Conservation (phyloP, 106 monocot species). For the Apostasia shenzhenica region DNA sequence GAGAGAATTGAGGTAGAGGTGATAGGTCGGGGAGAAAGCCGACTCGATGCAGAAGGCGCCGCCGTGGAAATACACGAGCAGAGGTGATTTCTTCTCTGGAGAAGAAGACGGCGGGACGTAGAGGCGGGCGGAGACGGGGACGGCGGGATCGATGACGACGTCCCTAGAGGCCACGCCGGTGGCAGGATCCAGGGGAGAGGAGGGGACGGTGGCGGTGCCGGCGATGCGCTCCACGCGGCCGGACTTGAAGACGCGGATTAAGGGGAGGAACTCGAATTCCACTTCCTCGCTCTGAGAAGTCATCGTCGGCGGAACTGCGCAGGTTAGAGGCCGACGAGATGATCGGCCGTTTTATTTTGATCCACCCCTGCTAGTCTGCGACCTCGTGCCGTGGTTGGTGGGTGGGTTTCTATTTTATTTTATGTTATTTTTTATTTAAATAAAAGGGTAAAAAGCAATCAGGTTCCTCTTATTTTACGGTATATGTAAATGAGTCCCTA, state of each 20-base stretch:
- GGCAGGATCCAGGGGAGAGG: conserved; percentile 18
- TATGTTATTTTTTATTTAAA: too few relatives aligned
- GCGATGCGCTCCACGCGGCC: conserved; percentile 25
- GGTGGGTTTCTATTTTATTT: too few relatives aligned
- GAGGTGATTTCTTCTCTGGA: conserved; percentile 20
- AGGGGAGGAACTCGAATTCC: conserved; percentile 6
- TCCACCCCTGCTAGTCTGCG: too few relatives aligned
- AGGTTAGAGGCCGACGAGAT: too few relatives aligned
- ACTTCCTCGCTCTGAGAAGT: conserved; percentile 4
- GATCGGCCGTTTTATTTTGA: too few relatives aligned
- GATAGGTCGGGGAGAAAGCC: conserved; percentile 26
- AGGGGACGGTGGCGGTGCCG: conserved; percentile 4
- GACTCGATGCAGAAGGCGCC: conserved; percentile 43
- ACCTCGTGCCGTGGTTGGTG: too few relatives aligned
- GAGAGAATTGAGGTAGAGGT: conserved; percentile 36
- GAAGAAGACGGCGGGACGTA: conserved; percentile 15
- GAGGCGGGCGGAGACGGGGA: conserved; percentile 36
- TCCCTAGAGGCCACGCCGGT: conserved; percentile 44
- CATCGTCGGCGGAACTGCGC: neutral
- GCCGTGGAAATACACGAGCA: conserved; percentile 60
- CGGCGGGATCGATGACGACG: conserved; percentile 22
- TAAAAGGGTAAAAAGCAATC: too few relatives aligned
- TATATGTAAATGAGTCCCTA: too few relatives aligned
- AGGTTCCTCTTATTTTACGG: too few relatives aligned
- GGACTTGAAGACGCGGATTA: conserved; percentile 29